These are phyloP conservation scores for Knoxia roxburghii DNA, from an alignment of 257 asterid species.

Conservation along the genomic window DNA sequence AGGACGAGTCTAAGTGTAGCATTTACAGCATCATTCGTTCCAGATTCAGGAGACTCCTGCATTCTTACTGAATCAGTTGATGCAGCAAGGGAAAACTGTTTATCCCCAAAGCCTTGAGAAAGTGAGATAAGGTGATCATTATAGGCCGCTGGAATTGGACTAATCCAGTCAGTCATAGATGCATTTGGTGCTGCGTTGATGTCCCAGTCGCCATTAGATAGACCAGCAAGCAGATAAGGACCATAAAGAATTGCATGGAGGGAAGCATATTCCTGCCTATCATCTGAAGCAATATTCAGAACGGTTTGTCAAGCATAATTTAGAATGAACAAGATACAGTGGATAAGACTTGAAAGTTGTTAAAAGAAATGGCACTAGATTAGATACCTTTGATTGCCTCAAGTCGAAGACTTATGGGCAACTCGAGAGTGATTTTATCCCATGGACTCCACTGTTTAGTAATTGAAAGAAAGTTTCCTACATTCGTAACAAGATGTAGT, in stretches of 20 bases:
- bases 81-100: conserved; percentile 33
- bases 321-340: not conserved
- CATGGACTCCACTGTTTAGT: conserved; percentile 52
- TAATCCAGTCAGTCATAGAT: conserved; percentile 49
- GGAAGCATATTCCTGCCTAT: conserved; percentile 56
- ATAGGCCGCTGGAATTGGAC: conserved; percentile 43
- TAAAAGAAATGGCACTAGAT: too few species aligned
- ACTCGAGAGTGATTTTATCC: conserved; percentile 56
- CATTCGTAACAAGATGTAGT: conserved; percentile 6
- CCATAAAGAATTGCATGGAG: conserved; percentile 78
- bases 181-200: conserved; percentile 36
- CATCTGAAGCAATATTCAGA: conserved; percentile 42
- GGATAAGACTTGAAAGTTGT: not conserved
- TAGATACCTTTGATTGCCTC: conserved; percentile 75
- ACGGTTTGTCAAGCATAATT: conserved; percentile 11
- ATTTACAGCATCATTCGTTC: conserved; percentile 48
- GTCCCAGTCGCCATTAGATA: conserved; percentile 61
- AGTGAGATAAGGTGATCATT: conserved; percentile 53
- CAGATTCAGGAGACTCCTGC: conserved; percentile 42
- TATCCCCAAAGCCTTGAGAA: conserved; percentile 43
- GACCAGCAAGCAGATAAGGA: conserved; percentile 87
- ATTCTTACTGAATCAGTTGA: conserved; percentile 38
- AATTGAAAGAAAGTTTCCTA: conserved; percentile 60
- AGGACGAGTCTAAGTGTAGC: conserved; percentile 54
- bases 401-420: conserved; percentile 55